phyloP scores from a whole-genome alignment of 2,329 filamentous ascomycete species.

The Lachnellula hyalina region DNA sequence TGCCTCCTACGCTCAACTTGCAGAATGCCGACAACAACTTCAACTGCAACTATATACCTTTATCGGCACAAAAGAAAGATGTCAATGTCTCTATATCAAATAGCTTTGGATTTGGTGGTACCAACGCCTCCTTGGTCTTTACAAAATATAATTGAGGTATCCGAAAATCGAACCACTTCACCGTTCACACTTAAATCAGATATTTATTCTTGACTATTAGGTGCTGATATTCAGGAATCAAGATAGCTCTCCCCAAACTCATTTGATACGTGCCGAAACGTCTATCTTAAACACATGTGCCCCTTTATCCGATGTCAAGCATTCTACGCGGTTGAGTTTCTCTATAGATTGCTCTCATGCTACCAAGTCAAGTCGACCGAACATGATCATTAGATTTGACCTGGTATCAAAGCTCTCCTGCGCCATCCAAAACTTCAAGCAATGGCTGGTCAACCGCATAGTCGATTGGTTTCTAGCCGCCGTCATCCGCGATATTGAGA shows the following conservation, averaged over 20 bases:
- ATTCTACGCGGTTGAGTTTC: too few species aligned
- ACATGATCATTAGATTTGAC: too few species aligned
- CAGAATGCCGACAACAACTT: conserved; percentile 60
- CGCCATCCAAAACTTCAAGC: not conserved
- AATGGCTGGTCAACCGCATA: not conserved
- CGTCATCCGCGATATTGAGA: not conserved
- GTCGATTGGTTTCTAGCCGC: not conserved
- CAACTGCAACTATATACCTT: conserved; percentile 80
- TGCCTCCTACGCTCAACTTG: conserved; percentile 87
- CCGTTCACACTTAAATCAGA: too few species aligned
- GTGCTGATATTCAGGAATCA: not conserved
- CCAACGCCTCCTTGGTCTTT: conserved; percentile 87
- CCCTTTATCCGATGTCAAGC: too few species aligned
- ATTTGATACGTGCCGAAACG: too few species aligned
- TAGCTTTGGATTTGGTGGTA: conserved; percentile 96
- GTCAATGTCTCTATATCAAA: conserved; percentile 81
- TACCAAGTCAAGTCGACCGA: too few species aligned
- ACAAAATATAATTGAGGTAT: conserved; percentile 25
- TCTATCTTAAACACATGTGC: too few species aligned
- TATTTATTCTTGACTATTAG: not conserved
- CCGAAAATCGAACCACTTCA: not conserved
- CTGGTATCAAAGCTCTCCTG: too few species aligned
- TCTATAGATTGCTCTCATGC: too few species aligned
- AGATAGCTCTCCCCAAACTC: not conserved
- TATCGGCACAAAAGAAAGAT: conserved; percentile 60